These are phyloP conservation scores for Picea abies DNA, from an alignment of 83 land plant species.

Conservation along the genomic window DNA sequence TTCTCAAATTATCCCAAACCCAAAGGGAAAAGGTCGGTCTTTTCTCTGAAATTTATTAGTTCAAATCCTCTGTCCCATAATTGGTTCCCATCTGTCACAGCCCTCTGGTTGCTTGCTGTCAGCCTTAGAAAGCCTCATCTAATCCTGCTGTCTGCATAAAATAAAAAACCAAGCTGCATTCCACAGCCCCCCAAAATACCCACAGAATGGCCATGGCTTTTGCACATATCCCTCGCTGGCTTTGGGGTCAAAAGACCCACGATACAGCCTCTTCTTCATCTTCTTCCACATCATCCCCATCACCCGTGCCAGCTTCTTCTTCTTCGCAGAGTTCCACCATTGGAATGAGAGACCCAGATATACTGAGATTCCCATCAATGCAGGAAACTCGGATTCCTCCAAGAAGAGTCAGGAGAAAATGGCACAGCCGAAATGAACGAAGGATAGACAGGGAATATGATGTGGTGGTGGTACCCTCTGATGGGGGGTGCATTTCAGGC, in stretches of 20 bases:
- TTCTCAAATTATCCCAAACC: no score
- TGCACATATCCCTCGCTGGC: slow-evolving; percentile 27
- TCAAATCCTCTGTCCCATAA: no score
- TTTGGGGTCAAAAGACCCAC: slow-evolving; percentile 27
- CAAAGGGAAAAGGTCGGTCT: no score
- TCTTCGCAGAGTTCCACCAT: slow-evolving; percentile 3
- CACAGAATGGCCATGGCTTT: slow-evolving; percentile 34
- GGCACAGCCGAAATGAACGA: slow-evolving; percentile 42
- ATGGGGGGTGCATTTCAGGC: slow-evolving; percentile 57
- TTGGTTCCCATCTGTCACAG: no score
- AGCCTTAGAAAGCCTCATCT: no score
- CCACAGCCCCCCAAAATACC: no score
- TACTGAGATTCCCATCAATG: slow-evolving; percentile 32
- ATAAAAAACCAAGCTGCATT: no score
- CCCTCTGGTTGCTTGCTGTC: no score
- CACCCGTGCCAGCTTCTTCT: background rate
- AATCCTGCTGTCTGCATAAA: no score
- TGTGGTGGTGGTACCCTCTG: slow-evolving; percentile 78
- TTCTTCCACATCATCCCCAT: slow-evolving; percentile 12
- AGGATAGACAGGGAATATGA: slow-evolving; percentile 65
- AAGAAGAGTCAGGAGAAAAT: slow-evolving; percentile 40
- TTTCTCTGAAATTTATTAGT: no score
- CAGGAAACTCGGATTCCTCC: slow-evolving; percentile 19
- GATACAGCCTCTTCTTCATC: slow-evolving; percentile 23
- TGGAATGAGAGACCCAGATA: slow-evolving; percentile 29